Percentiles rank a stretch among this genome's conserved stretches.
Evolutionary conservation across 2,329 filamentous ascomycete species (phyloP).

Genomic region (Macroventuria anomochaeta): DNA sequence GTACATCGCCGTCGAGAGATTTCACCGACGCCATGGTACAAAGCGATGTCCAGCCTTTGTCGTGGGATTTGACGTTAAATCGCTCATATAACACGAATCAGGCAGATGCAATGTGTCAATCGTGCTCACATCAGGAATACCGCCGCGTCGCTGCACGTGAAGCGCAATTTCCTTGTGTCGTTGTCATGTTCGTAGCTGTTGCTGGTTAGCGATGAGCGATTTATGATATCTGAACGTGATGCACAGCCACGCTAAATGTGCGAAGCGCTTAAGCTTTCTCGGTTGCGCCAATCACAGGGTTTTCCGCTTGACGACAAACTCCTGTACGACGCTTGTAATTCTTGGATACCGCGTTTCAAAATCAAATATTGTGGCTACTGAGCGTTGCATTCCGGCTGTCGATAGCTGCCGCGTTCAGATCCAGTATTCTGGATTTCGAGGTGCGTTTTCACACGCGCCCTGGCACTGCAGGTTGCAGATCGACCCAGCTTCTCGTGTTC

Average conservation of each 20-base stretch:
- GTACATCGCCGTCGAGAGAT: not conserved
- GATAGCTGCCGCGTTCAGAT: slow-evolving; percentile 8
- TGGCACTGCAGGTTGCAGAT: slow-evolving; percentile 2
- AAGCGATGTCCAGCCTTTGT: slow-evolving; percentile 7
- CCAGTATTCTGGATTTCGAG: slow-evolving; percentile 11
- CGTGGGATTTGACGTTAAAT: slow-evolving; percentile 34
- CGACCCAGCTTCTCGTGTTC: not conserved
- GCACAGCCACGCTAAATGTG: slow-evolving; percentile 27
- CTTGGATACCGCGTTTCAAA: slow-evolving; percentile 15
- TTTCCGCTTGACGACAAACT: slow-evolving; percentile 9
- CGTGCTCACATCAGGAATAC: slow-evolving; percentile 15
- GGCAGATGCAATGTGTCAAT: slow-evolving; percentile 18
- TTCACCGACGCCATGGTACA: slow-evolving; percentile 5
- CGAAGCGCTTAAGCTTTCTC: slow-evolving; percentile 11
- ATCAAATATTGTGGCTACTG: slow-evolving; percentile 4
- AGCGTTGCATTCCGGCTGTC: slow-evolving; percentile 1
- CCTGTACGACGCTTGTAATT: slow-evolving; percentile 1
- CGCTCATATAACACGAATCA: slow-evolving; percentile 26
- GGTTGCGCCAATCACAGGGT: slow-evolving; percentile 6
- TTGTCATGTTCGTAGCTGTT: slow-evolving; percentile 25
- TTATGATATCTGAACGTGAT: slow-evolving; percentile 19
- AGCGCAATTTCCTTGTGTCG: slow-evolving; percentile 19
- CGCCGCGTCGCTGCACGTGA: slow-evolving; percentile 12
- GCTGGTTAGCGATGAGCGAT: slow-evolving; percentile 37
- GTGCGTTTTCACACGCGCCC: not conserved